phyloP scores from a whole-genome alignment of 345 rosid species.

The Aquilaria sinensis region DNA sequence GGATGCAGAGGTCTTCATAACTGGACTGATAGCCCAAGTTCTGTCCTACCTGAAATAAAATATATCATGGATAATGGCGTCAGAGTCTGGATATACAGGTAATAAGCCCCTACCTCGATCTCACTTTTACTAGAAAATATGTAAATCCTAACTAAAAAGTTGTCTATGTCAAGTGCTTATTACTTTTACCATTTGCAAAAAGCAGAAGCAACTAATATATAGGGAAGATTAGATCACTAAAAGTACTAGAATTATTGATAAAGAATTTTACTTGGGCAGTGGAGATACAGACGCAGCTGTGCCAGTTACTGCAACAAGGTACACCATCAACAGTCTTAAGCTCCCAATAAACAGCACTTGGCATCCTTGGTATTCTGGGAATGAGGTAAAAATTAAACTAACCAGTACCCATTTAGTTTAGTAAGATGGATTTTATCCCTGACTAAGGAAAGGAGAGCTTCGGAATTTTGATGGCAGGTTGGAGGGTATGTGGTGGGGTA shows the following conservation, averaged over 20 bases:
- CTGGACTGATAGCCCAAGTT: conserved; percentile 22
- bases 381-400: conserved; percentile 7
- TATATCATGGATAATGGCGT: conserved; percentile 30
- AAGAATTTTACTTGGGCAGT: conserved; percentile 3
- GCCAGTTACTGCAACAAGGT: conserved; percentile 20
- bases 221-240: too few relatives aligned
- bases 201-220: background rate
- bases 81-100: conserved; percentile 43
- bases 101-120: background rate
- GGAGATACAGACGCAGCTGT: conserved; percentile 22
- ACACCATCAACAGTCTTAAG: conserved; percentile 14
- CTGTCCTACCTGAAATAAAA: conserved; percentile 34
- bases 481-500: conserved; percentile 25
- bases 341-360: conserved; percentile 15
- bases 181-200: too few relatives aligned
- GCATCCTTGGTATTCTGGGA: conserved; percentile 20
- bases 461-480: conserved; percentile 8
- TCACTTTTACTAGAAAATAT: background rate
- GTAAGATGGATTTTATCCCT: background rate
- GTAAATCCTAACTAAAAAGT: too few relatives aligned
- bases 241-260: too few relatives aligned
- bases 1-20: background rate
- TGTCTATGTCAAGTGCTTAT: background rate
- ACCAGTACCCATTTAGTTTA: background rate
- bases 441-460: background rate